Evolutionary conservation across 2,329 filamentous ascomycete species (phyloP).

Genomic region (Alternaria infectoria): DNA sequence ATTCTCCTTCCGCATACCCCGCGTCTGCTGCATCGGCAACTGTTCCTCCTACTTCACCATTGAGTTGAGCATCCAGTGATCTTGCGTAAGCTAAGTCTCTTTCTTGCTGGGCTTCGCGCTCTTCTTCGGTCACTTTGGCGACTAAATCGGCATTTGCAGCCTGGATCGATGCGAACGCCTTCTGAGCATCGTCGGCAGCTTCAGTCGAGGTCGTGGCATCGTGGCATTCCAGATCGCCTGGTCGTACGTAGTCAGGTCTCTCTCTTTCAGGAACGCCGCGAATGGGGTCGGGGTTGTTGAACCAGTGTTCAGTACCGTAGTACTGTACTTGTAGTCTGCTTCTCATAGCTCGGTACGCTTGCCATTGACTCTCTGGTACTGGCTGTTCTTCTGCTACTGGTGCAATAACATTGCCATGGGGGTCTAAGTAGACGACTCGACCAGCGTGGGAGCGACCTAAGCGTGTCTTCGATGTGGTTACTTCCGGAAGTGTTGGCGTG

Average conservation of each 20-base stretch:
- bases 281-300: neutral
- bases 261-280: conserved; percentile 6
- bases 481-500: neutral
- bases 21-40: neutral
- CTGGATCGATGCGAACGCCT: neutral
- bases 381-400: neutral
- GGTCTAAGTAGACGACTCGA: neutral
- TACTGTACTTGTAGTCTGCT: neutral
- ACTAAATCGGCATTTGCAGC: neutral
- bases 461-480: neutral
- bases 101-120: neutral
- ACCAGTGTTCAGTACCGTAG: conserved; percentile 1
- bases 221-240: neutral
- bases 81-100: neutral
- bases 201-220: neutral
- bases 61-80: neutral
- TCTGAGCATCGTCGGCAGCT: neutral
- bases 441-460: neutral
- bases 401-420: neutral
- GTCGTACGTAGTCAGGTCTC: neutral
- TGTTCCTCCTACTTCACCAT: neutral
- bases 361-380: neutral
- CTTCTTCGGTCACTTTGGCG: neutral
- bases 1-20: neutral
- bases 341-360: conserved; percentile 3